Evolutionary conservation across 2,329 filamentous ascomycete genomes (phyloP).

Genomic region (Talaromyces funiculosus): DNA sequence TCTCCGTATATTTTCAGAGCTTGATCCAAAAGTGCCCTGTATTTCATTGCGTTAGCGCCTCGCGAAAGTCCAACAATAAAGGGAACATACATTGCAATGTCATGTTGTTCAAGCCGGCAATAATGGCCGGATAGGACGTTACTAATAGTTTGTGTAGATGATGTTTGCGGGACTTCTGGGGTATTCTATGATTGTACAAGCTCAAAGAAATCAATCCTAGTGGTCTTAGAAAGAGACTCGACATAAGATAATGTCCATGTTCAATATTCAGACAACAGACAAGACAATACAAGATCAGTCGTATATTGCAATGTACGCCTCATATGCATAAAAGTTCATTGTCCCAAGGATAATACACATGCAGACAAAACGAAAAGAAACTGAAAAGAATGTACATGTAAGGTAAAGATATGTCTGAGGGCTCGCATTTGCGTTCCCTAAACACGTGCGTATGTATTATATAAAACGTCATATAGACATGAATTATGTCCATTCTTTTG

Average conservation of each 20-base stretch:
- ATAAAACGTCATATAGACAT: constrained; percentile 1
- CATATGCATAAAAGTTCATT: background rate
- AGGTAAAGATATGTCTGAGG: background rate
- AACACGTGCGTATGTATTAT: background rate
- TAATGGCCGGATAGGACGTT: background rate
- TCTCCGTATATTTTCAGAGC: background rate
- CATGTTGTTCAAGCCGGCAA: background rate
- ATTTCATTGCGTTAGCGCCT: background rate
- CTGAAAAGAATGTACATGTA: background rate
- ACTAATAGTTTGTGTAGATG: background rate
- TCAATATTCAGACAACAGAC: background rate
- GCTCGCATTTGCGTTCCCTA: background rate
- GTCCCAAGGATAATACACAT: background rate
- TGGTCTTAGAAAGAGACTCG: too few species aligned
- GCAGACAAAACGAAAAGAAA: background rate
- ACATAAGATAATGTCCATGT: background rate
- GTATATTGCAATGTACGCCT: background rate
- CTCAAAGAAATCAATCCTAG: background rate
- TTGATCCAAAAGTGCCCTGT: background rate
- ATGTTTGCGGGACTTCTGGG: background rate
- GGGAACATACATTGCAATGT: background rate
- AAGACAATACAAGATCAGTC: background rate
- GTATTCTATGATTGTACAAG: background rate
- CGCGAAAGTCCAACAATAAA: background rate
- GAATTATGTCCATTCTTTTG: background rate